Base-by-base conservation (phyloP, 768 basidiomycete genomes). In the Russula olivacea region DNA sequence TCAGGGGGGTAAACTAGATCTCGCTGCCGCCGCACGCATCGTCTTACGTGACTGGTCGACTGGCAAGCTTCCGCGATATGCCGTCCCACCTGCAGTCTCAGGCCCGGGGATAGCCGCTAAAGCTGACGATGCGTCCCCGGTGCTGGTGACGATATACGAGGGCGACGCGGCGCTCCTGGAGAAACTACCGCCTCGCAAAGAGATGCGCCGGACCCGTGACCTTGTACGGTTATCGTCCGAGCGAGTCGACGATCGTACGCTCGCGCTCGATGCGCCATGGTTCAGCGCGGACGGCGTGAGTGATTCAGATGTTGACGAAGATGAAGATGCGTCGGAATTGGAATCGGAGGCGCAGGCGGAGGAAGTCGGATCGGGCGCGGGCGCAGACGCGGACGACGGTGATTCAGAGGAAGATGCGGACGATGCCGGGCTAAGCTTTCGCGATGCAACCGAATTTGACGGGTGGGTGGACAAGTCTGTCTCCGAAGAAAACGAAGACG, bases 11-110 rank as follows among this genome's bases (percentile, higher is more conserved):
- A 79, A 81, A 28, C 75, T 84, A 12, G 93, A 96, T 72, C 74
- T 89, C 55, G 79, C 82, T 3, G 83, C 83, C 47, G 91, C 93
- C 4, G 87, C 89, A 15, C 86, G 89, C 23, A 79, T 88, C 62
- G 79, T 97, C 41, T 79, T 97, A 49, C 84, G 88, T 11, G 93
- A 96, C 75, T 97, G 93, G 93, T 83, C 79, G 63, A 80, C 78
- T 8, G 87, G 88, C 57, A 86, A 82, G 66, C 79, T 96, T 69
- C 80, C 84, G 28, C 82, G 88, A 63, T 94, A 89, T 75, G 84
- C 88, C 6, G 73, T 78, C 53, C 87, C 88, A 1, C 76, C 80
- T 3, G 51, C 73, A 0, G 53, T 66, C 8, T 21, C 60, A 3
- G 38, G 62, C 2, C 30, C 62, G 14, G 32, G 66, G 41, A 36